These are phyloP conservation scores for Gossypium arboreum DNA, from an alignment of 345 rosid species.

Conservation along the genomic window DNA sequence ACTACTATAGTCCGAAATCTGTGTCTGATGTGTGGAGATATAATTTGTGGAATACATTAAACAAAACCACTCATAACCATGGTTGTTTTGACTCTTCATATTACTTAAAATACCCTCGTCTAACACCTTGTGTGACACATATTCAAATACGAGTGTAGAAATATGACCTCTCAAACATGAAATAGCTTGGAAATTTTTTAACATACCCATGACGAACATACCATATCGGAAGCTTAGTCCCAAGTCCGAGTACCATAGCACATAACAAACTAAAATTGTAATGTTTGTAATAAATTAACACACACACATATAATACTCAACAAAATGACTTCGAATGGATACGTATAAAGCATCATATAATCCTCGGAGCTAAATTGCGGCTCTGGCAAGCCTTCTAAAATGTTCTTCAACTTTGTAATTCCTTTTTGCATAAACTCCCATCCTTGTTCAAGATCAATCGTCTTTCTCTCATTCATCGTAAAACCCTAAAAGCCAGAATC, in stretches of 20 bases:
- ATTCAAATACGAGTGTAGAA: too few relatives aligned
- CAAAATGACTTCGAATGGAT: slow-evolving; percentile 14
- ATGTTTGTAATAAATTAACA: not conserved
- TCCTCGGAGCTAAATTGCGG: slow-evolving; percentile 50
- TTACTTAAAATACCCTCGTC: too few relatives aligned
- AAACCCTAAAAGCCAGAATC: slow-evolving; percentile 3
- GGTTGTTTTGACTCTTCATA: too few relatives aligned
- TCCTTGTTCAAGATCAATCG: slow-evolving; percentile 47
- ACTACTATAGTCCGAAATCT: too few relatives aligned
- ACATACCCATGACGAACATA: too few relatives aligned
- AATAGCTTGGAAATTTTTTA: too few relatives aligned
- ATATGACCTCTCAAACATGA: too few relatives aligned
- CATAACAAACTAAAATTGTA: not conserved
- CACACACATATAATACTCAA: not conserved
- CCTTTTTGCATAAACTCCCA: slow-evolving; percentile 65
- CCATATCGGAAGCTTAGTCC: not conserved
- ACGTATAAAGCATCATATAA: slow-evolving; percentile 68
- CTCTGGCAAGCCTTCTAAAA: slow-evolving; percentile 49
- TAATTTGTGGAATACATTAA: too few relatives aligned
- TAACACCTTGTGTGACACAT: too few relatives aligned
- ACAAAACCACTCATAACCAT: too few relatives aligned
- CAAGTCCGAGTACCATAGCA: not conserved
- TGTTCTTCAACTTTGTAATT: slow-evolving; percentile 48
- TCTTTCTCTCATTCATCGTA: slow-evolving; percentile 37
- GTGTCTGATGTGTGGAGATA: too few relatives aligned